A percentile compares a stretch with the other conserved stretches of the same genome.
These are phyloP conservation scores for Kluyveromyces siamensis DNA, from an alignment of 805 yeast genomes.

Conservation along the genomic window DNA sequence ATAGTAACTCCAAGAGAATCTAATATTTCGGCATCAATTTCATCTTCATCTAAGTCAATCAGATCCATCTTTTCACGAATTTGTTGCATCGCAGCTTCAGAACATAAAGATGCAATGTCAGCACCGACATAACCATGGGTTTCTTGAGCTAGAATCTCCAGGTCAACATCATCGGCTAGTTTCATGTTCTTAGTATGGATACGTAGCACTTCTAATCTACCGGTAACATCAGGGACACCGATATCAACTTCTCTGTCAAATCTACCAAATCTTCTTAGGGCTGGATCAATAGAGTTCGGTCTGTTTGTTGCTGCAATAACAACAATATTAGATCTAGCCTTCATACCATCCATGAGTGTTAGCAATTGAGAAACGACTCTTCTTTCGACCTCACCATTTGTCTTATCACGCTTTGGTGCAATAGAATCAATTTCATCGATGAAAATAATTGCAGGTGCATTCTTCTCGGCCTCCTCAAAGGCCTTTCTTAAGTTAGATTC, in stretches of 20 bases:
- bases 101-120: constrained; percentile 94
- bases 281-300: constrained; percentile 68
- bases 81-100: constrained; percentile 99
- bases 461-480: constrained; percentile 98
- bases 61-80: constrained; percentile 99
- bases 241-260: constrained; percentile 86
- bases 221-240: constrained; percentile 96
- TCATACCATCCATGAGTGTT: constrained; percentile 99
- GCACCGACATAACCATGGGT: constrained; percentile 99
- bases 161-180: constrained; percentile 86
- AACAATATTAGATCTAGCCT: constrained; percentile 95
- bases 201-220: constrained; percentile 92
- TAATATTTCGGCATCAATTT: constrained; percentile 93
- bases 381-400: constrained; percentile 99
- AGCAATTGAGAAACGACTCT: constrained; percentile 96
- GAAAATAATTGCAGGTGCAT: constrained; percentile 94
- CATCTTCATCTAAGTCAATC: constrained; percentile 91
- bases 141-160: constrained; percentile 92
- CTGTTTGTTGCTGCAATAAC: constrained; percentile 95
- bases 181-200: constrained; percentile 99
- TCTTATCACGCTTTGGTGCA: constrained; percentile 99
- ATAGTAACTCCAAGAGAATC: constrained; percentile 96
- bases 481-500: constrained; percentile 96
- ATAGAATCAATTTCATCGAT: constrained; percentile 98
- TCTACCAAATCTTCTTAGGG: constrained; percentile 82